Evolutionary conservation across 2,329 filamentous ascomycete genomes (phyloP).

Genomic region (Botrytis fragariae): DNA sequence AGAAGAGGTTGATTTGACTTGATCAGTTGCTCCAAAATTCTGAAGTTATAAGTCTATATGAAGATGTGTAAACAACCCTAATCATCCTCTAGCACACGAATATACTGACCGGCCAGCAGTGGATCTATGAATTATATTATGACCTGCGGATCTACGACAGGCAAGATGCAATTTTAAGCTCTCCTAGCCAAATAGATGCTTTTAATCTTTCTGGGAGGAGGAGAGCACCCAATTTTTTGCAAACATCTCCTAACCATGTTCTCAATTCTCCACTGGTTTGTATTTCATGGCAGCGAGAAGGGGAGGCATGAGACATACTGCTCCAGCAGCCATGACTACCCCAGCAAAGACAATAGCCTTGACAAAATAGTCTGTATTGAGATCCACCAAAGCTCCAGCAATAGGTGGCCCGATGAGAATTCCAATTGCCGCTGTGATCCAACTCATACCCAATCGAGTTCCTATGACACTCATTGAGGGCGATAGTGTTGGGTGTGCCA

Average conservation of each 20-base stretch:
- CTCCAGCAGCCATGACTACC: constrained; percentile 3
- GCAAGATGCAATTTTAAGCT: not conserved
- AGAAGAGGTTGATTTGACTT: too few relatives aligned
- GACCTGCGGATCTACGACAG: not conserved
- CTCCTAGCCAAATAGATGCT: not conserved
- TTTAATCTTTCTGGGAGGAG: not conserved
- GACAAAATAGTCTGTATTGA: not conserved
- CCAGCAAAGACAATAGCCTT: constrained; percentile 13
- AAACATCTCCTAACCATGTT: not conserved
- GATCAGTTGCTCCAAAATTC: not conserved
- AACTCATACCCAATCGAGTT: constrained; percentile 22
- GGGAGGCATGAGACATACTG: not conserved
- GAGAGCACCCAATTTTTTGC: not conserved
- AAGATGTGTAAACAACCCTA: not conserved
- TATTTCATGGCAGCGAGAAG: not conserved
- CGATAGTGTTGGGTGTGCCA: constrained; percentile 14
- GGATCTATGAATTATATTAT: not conserved
- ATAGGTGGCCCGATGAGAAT: constrained; percentile 23
- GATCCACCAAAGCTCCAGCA: constrained; percentile 18
- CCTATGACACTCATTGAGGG: constrained; percentile 18
- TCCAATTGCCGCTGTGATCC: constrained; percentile 13
- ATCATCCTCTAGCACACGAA: not conserved
- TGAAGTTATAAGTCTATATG: not conserved
- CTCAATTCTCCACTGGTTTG: not conserved
- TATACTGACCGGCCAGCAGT: not conserved